Evolutionary conservation across 1,284 basidiomycete species (phyloP), one percentile per base, ranked within the genome.

Genomic region (Austropuccinia psidii): DNA sequence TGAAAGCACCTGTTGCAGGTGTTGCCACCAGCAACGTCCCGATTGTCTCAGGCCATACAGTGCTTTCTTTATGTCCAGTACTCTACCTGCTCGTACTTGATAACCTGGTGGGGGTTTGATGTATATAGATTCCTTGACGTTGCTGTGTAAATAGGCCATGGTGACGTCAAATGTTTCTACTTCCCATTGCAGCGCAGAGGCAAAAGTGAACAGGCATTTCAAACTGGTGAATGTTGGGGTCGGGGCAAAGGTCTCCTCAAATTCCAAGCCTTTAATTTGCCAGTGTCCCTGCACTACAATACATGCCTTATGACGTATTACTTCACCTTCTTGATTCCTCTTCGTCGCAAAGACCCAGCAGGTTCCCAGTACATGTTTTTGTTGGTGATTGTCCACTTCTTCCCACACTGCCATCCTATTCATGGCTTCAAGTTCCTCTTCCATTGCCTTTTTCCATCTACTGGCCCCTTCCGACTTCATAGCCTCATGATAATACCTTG

Each of bases 21-120:
- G 45, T 13, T 29, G 43, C 65, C 65, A 67, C 65, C 65, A 67
- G 29, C 65, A 67, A 4, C 49, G 47, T 6, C 11, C 33, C 4
- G 37, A 50, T 19, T 68, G 50, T 4, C 27, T 43, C 6, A 52
- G 55, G 17, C 66, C 66, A 27, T 67, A 67, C 8, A 67, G 31
- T 2, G 49, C 65, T 31, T 54, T 67, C 24, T n/a, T 13, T 4
- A 67, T 21, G 27, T 29, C 4, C 4, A 54, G 17, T 6, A 35
- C 31, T 15, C 27, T 37, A 4, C 35, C 49, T 8, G 47, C 9
- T 5, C 49, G 33, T 37, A 35, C 29, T 5, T 7, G 4, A 17
- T 27, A 17, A 9, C 39, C 41, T 1, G 29, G 62, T 6, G 24
- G 62, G 11, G 29, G 29, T 21, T 54, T 27, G 8, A 67, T 47